Evolutionary conservation across 202 grass and related monocot species (phyloP).

Genomic region (Miscanthus sacchariflorus): DNA sequence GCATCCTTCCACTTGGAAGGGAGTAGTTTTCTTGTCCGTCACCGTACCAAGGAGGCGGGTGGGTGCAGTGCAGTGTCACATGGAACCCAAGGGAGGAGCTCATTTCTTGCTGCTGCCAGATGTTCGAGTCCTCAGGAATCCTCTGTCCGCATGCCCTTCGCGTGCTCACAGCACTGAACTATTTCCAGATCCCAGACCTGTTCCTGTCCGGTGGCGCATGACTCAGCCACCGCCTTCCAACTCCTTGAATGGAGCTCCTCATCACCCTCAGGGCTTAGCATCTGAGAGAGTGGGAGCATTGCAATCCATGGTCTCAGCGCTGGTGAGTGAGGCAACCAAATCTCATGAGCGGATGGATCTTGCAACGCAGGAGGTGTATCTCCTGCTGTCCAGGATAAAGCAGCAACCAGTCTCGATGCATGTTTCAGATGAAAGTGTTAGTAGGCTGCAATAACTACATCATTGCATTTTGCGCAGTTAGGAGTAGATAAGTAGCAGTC

Average conservation of each 20-base stretch:
- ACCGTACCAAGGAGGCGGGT: conserved; percentile 47
- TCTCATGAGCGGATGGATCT: conserved; percentile 73
- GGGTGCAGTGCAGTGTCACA: conserved; percentile 47
- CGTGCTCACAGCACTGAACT: conserved; percentile 60
- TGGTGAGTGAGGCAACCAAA: conserved; percentile 68
- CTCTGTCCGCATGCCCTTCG: conserved; percentile 66
- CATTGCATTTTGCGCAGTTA: neutral
- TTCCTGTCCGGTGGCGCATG: conserved; percentile 61
- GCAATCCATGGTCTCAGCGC: conserved; percentile 58
- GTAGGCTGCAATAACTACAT: neutral
- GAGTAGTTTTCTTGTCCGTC: conserved; percentile 63
- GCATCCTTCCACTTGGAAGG: conserved; percentile 63
- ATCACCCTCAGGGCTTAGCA: conserved; percentile 34
- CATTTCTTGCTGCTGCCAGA: conserved; percentile 74
- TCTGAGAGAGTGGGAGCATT: conserved; percentile 46
- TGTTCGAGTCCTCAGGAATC: conserved; percentile 77
- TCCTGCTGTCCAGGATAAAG: conserved; percentile 61
- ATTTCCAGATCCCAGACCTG: conserved; percentile 67
- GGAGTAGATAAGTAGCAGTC: neutral
- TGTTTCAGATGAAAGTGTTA: conserved; percentile 40
- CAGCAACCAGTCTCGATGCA: conserved; percentile 39
- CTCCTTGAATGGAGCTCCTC: conserved; percentile 12
- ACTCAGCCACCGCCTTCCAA: conserved; percentile 40
- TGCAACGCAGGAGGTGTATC: conserved; percentile 52
- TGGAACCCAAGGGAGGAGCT: conserved; percentile 65